These are phyloP conservation scores for Begonia loranthoides DNA, from an alignment of 306 rosid genomes.

Conservation along the genomic window DNA sequence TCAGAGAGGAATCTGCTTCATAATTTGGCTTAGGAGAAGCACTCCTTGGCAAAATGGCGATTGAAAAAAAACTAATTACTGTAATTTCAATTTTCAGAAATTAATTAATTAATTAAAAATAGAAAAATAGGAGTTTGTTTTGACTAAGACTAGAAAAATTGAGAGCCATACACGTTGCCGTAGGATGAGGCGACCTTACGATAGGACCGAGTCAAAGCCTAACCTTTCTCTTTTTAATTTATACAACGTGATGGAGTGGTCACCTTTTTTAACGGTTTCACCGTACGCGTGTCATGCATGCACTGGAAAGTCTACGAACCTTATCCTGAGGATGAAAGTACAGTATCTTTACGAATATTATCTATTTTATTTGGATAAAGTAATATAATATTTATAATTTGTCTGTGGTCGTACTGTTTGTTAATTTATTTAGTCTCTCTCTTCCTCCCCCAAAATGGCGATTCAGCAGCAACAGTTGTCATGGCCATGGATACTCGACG, in stretches of 20 bases:
- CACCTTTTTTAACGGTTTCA: background rate
- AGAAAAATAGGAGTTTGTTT: background rate
- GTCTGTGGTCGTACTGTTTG: constrained; percentile 3
- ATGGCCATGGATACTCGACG: constrained; percentile 61
- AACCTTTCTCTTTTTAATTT: background rate
- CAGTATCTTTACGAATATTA: background rate
- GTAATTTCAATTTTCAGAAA: background rate
- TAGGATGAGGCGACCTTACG: constrained; percentile 11
- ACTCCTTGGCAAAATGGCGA: background rate
- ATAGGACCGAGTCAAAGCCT: constrained; percentile 30
- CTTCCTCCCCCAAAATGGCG: constrained; percentile 28
- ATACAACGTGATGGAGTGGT: background rate
- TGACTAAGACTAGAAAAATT: constrained; percentile 8
- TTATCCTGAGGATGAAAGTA: background rate
- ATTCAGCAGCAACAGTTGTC: constrained; percentile 25
- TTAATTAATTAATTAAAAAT: background rate
- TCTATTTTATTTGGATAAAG: background rate
- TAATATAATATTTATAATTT: background rate
- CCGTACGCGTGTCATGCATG: constrained; percentile 22
- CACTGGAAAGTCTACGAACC: constrained; percentile 3
- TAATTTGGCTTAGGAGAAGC: constrained; percentile 3
- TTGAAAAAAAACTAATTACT: background rate
- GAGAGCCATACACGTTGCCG: constrained; percentile 19
- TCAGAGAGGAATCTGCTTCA: constrained; percentile 20
- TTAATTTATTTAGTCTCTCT: background rate